Evolutionary conservation across 306 rosid species (phyloP), one percentile per base, ranked within the genome.

Genomic region (Pyrus betulifolia): DNA sequence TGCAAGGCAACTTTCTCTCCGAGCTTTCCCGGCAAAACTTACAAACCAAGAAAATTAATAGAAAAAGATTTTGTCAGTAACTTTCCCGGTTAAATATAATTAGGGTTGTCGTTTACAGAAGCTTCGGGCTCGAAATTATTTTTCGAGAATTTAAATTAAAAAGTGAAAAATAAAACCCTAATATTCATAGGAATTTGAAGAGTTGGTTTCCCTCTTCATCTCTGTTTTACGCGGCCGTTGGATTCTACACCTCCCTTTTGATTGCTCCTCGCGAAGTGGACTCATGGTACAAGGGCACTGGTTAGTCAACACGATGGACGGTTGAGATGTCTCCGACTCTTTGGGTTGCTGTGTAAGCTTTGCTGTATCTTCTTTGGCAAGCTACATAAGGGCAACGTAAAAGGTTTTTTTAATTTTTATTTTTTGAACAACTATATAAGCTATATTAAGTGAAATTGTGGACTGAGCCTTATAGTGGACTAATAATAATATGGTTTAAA

Each of bases 11-110:
- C 18, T 14, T 57, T 8, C n/a, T 68, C 74, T 6, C 35, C 11
- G 28, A 70, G 12, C 42, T 31, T 78, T 71, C 62, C 46, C 57
- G 70, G 81, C 55, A 45, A 59, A 22, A 61, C 9, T 54, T 54
- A 3, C 22, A 19, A 19, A 54, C 25, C n/a, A 2, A 19, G 54
- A 28, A 55, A 22, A 67, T 67, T 27, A 22, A 21, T 44, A 58
- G 38, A 25, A 30, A 11, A 9, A 5, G 27, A 30, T 49, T n/a
- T 28, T 28, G 19, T 10, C 12, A 9, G 63, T 5, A 23, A 51
- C n/a, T 46, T 9, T 15, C 11, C 40, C 25, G 38, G 63, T n/a
- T 33, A 33, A 33, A 33, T 5, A 33, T 5, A 33, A 6, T 33
- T 5, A 33, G 7, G 38, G 38, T 33, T 33, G 38, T 33, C 38